Conservation (phyloP, 176 grass and related monocot species). For the Leersia perrieri region DNA sequence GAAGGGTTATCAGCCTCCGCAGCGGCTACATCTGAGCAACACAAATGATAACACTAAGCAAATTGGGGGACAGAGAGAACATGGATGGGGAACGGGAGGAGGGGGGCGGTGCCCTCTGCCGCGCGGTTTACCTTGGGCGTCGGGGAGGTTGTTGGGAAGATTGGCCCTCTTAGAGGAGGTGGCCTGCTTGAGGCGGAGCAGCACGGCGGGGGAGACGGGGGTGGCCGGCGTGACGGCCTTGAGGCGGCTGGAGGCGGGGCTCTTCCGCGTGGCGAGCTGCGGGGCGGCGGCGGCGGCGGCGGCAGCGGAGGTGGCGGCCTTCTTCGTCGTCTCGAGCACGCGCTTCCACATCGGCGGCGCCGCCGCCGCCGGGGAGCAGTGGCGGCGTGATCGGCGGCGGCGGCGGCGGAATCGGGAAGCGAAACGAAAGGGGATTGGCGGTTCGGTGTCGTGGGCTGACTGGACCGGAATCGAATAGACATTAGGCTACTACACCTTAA, state of each 20-base stretch:
- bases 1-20: not conserved
- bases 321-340: slow-evolving; percentile 36
- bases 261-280: slow-evolving; percentile 39
- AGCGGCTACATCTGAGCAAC: slow-evolving; percentile 24
- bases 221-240: slow-evolving; percentile 16
- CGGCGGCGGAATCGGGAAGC: too few relatives aligned
- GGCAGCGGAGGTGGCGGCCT: slow-evolving; percentile 15
- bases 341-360: slow-evolving; percentile 47
- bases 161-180: slow-evolving; percentile 24
- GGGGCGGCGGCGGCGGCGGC: not conserved
- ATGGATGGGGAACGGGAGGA: not conserved
- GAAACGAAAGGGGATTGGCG: not conserved
- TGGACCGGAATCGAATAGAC: not conserved
- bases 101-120: not conserved
- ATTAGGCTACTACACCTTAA: too few relatives aligned
- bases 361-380: slow-evolving; percentile 21
- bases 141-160: slow-evolving; percentile 19
- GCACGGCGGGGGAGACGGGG: slow-evolving; percentile 18
- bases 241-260: not conserved
- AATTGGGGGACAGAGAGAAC: not conserved
- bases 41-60: not conserved
- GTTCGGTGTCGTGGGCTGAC: not conserved
- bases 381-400: not conserved
- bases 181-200: slow-evolving; percentile 53
- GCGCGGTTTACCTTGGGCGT: slow-evolving; percentile 31